Conservation (phyloP, 2,329 filamentous ascomycete species). For the Sclerotiophoma versabilis region DNA sequence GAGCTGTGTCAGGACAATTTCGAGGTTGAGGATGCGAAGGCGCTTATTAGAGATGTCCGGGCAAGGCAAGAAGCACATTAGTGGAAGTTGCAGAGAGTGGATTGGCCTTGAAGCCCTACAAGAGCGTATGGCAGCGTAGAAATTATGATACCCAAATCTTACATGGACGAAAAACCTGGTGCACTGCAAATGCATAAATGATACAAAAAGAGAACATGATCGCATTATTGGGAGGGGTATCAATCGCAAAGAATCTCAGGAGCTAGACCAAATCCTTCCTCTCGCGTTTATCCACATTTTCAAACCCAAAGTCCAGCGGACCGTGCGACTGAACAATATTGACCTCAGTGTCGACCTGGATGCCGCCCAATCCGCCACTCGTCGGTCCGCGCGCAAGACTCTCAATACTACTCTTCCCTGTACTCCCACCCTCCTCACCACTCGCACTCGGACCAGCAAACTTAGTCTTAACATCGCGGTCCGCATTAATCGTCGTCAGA, state of each 20-base stretch:
- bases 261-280: neutral
- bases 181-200: neutral
- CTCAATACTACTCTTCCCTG: conserved; percentile 16
- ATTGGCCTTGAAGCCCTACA: neutral
- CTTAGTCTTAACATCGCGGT: neutral
- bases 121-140: neutral
- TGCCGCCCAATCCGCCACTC: neutral
- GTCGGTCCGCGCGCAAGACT: conserved; percentile 2
- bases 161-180: neutral
- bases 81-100: neutral
- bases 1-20: conserved; percentile 96
- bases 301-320: neutral
- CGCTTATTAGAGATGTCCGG: conserved; percentile 84
- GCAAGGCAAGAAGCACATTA: conserved; percentile 57
- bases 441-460: neutral
- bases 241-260: neutral
- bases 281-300: neutral
- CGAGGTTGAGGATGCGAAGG: conserved; percentile 81
- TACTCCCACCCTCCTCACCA: conserved; percentile 1
- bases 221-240: conserved; percentile 1
- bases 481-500: conserved; percentile 23
- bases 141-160: conserved; percentile 9
- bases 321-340: conserved; percentile 3
- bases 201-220: neutral
- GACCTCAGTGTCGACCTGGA: conserved; percentile 16